Base-by-base conservation (phyloP, 31 red algal genomes). In the Odonthalia washingtoniensis region DNA sequence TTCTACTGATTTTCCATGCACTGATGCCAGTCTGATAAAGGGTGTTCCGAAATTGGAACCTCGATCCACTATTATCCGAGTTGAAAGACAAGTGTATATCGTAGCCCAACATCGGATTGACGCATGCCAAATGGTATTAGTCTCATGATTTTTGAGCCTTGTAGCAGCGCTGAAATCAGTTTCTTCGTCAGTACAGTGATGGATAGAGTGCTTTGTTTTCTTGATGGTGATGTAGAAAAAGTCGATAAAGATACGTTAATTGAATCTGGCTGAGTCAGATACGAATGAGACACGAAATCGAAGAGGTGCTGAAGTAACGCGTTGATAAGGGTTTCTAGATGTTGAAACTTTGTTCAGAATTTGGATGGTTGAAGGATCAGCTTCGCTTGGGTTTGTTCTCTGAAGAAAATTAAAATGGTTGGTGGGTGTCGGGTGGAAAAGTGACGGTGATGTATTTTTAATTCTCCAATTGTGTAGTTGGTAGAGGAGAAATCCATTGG, bases 31-130 rank as follows among this genome's bases (percentile, higher is more conserved):
- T 28, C 37, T 14, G 31, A 78, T 52, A 69, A 64, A 87, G 4
- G 30, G 36, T 4, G 53, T 4, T 5, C 60, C 70, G 31, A 77
- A 66, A 68, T 31, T 1, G 67, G 53, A 64, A 17, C 74, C 74
- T 67, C 80, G 74, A 53, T 88, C 85, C 12, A 88, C 74, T 36
- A 88, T 63, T 24, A 80, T 88, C 18, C 85, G 12, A 70, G 64
- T 87, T 26, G 83, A 70, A 34, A 87, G 21, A 27, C 83, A 68
- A 21, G 49, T 57, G 49, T 57, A 57, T 78, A 52, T 52, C 53
- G 21, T 36, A 18, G 26, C 1, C 78, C 64, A 90, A 66, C 62
- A 77, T 6, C 0, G 3, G 3, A 78, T 16, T 30, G 63, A 41
- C 18, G 64, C 66, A 9, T 32, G 18, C 52, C 73, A 78, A n/a